Conservation (phyloP, 805 yeast genomes). For the Candida chilensis region DNA sequence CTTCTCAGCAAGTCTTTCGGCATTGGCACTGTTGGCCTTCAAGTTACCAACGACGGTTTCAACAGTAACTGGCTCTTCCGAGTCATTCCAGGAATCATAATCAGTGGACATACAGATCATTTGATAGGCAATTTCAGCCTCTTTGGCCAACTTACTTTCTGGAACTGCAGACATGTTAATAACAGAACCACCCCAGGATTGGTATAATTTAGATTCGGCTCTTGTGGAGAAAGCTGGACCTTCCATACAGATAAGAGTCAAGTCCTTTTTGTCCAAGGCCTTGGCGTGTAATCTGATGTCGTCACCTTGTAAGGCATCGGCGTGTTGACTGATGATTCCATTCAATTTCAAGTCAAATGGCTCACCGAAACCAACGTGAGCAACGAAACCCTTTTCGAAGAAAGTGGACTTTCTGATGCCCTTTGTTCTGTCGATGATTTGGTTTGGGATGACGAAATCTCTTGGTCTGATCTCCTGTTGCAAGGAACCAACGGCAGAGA, state of each 20-base stretch:
- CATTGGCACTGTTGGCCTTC: constrained; percentile 80
- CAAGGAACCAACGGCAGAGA: constrained; percentile 93
- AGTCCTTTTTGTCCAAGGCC: constrained; percentile 58
- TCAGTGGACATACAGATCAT: constrained; percentile 99
- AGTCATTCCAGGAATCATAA: constrained; percentile 97
- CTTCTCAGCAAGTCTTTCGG: constrained; percentile 64
- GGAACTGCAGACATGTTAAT: constrained; percentile 97
- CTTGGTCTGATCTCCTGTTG: constrained; percentile 86
- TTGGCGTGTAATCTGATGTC: constrained; percentile 59
- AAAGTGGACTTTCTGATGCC: constrained; percentile 87
- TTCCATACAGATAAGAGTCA: constrained; percentile 93
- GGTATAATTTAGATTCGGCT: constrained; percentile 87
- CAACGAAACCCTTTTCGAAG: constrained; percentile 89
- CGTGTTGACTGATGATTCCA: constrained; percentile 45
- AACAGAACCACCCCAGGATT: constrained; percentile 85
- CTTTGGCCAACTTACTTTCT: constrained; percentile 95
- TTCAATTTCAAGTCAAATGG: constrained; percentile 81
- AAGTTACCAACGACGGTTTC: constrained; percentile 91
- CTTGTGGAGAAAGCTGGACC: constrained; percentile 98
- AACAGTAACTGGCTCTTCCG: constrained; percentile 95
- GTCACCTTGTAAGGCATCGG: constrained; percentile 45
- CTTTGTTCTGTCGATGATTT: constrained; percentile 93
- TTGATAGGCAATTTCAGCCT: constrained; percentile 94
- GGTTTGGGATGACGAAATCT: constrained; percentile 95
- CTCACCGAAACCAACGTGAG: constrained; percentile 96